Base-by-base conservation (phyloP, 148 eudicot genomes). In the Camellia japonica region DNA sequence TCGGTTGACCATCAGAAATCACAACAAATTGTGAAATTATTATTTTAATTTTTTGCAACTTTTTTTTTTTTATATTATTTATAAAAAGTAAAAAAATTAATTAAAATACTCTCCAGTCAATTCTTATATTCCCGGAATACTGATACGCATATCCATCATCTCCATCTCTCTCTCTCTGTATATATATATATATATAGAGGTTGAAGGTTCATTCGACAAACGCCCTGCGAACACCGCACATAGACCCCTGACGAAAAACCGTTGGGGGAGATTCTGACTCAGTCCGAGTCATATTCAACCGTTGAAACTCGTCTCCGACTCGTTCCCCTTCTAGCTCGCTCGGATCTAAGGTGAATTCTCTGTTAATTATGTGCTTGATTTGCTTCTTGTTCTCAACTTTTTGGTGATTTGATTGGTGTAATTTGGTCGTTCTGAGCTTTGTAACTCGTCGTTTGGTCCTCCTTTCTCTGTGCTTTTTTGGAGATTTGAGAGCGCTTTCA, bases 291-390 rank as follows among this genome's bases (percentile, higher is more conserved):
- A 58, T 44, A 59, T 3, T 79, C 59, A 59, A 5, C 61, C 49
- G 12, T 41, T 54, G 64, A 60, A 79, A 55, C 67, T 70, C 19
- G 44, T 65, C 41, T 60, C 23, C 64, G 19, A 56, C 81, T 44
- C 75, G 8, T 68, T 59, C 60, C 75, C 6, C 38, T 30, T 30
- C 1, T 30, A 30, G 38, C 38, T 30, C 64, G 58, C 13, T 79
- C 55, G n/a, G 68, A 20, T 70, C 43, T 44, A 3, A 18, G 74
- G 81, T 79, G 46, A 77, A 43, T 51, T 72, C n/a, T 65, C 47
- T 38, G 60, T 18, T 20, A 2, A 46, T 63, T 49, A n/a, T 63
- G n/a, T 30, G 12, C 38, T 46, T 15, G 7, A 20, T 47, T 3
- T 23, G 9, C 44, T 5, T 76, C 44, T 62, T 47, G 58, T 76